phyloP scores from a whole-genome alignment of 495 filamentous ascomycete species.

The Bacidia gigantensis region DNA sequence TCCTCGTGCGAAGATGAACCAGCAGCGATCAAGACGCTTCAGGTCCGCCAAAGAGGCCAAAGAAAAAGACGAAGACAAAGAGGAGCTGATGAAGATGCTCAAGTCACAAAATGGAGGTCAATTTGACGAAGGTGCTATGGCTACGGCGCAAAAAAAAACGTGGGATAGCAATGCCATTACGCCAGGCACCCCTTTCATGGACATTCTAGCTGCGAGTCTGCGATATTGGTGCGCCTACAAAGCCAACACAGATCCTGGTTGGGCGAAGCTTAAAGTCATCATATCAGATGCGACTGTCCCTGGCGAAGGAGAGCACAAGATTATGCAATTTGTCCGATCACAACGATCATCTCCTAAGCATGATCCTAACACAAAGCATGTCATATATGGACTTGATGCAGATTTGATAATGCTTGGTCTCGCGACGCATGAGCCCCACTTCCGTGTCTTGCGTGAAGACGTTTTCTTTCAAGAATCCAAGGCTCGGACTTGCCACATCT shows the following conservation, averaged over 20 bases:
- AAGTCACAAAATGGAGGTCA: conserved; percentile 52
- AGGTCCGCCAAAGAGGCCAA: conserved; percentile 86
- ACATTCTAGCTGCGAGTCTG: conserved; percentile 79
- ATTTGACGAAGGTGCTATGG: conserved; percentile 43
- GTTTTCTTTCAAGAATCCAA: conserved; percentile 85
- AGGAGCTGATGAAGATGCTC: conserved; percentile 70
- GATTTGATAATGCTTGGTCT: conserved; percentile 98
- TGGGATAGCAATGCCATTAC: conserved; percentile 99
- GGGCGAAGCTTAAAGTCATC: conserved; percentile 89
- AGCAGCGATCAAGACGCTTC: conserved; percentile 83
- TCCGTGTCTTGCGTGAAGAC: conserved; percentile 92
- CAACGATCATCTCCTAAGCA: conserved; percentile 82
- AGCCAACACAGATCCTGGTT: conserved; percentile 90
- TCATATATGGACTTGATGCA: conserved; percentile 90
- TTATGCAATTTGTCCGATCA: conserved; percentile 95
- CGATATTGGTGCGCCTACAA: conserved; percentile 96
- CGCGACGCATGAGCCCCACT: conserved; percentile 93
- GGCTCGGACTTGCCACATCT: conserved; percentile 65
- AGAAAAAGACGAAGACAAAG: conserved; percentile 85
- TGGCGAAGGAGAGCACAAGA: conserved; percentile 97
- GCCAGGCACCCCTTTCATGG: conserved; percentile 97
- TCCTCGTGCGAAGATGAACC: conserved; percentile 93
- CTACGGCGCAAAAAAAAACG: conserved; percentile 68
- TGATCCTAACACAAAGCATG: conserved; percentile 91
- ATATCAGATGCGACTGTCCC: conserved; percentile 97